A percentile compares a stretch with the other conserved stretches of the same genome.
Conservation (phyloP, 768 basidiomycete species). For the Boletus bicolor region DNA sequence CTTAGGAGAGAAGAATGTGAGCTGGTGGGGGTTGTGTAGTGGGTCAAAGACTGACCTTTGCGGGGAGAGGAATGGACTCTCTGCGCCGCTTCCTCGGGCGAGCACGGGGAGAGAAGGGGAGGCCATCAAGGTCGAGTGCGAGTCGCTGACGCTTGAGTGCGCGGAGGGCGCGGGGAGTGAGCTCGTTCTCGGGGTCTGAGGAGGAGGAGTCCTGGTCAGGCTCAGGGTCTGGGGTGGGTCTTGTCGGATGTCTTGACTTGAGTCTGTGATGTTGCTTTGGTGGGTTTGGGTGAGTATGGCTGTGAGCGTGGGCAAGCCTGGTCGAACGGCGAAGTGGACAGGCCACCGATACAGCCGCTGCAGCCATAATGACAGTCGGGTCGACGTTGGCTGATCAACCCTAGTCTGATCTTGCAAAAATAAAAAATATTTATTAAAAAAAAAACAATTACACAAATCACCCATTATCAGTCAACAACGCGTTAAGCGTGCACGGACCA, state of each 20-base stretch:
- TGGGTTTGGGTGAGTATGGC: slow-evolving; percentile 1
- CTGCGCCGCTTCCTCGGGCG: slow-evolving; percentile 24
- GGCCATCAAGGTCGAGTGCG: slow-evolving; percentile 28
- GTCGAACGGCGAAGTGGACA: slow-evolving; percentile 31
- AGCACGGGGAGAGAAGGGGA: slow-evolving; percentile 15
- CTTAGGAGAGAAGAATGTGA: slow-evolving; percentile 5
- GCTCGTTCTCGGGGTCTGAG: slow-evolving; percentile 29
- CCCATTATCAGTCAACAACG: slow-evolving; percentile 13
- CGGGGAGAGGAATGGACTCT: slow-evolving; percentile 2
- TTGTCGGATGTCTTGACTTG: neutral
- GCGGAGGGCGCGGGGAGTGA: slow-evolving; percentile 34
- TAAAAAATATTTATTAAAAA: neutral
- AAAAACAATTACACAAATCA: neutral
- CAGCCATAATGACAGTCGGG: slow-evolving; percentile 27
- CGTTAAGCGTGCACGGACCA: slow-evolving; percentile 29
- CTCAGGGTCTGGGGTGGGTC: slow-evolving; percentile 15
- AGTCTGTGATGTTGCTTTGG: neutral
- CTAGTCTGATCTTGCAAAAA: neutral
- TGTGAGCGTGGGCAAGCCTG: slow-evolving; percentile 25
- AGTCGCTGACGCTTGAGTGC: slow-evolving; percentile 34
- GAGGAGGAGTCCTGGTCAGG: slow-evolving; percentile 19
- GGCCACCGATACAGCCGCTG: slow-evolving; percentile 28
- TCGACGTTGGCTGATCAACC: slow-evolving; percentile 16
- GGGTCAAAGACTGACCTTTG: neutral
- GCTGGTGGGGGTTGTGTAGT: neutral